These are phyloP conservation scores for Saksenaea oblongispora DNA, from an alignment of 371 early-diverging fungal genomes.

Conservation along the genomic window DNA sequence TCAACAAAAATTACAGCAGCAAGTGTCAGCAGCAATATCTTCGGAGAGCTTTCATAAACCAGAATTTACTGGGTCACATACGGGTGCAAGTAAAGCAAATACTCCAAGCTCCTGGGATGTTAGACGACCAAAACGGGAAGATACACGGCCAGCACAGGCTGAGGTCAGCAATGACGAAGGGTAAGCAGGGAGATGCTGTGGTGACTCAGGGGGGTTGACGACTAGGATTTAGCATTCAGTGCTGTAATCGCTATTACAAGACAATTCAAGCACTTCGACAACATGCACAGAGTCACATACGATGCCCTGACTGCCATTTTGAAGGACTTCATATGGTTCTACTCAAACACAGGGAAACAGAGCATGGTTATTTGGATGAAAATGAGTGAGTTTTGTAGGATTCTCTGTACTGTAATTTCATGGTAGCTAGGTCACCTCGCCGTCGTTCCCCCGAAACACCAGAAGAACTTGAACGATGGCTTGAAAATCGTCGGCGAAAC, in stretches of 20 bases:
- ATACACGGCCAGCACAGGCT: background rate
- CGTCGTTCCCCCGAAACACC: background rate
- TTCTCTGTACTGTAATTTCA: background rate
- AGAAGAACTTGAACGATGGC: constrained; percentile 2
- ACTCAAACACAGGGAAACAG: background rate
- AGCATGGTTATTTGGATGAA: background rate
- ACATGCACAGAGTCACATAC: background rate
- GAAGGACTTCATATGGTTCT: constrained; percentile 1
- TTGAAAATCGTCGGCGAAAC: constrained; percentile 1
- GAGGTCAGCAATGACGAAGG: background rate
- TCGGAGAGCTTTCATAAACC: background rate
- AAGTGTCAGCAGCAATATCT: background rate
- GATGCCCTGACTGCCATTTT: background rate
- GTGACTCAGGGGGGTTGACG: background rate
- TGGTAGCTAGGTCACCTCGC: constrained; percentile 3
- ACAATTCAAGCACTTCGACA: constrained; percentile 1
- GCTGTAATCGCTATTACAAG: constrained; percentile 1
- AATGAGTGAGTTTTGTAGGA: background rate
- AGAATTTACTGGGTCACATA: background rate
- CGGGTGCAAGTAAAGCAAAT: background rate
- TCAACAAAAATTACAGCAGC: background rate
- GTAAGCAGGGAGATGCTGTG: background rate
- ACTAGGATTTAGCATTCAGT: background rate
- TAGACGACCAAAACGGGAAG: background rate
- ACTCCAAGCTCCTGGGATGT: background rate